phyloP scores from a whole-genome alignment of 2,329 filamentous ascomycete genomes.

The Ceratocystis cubensis region DNA sequence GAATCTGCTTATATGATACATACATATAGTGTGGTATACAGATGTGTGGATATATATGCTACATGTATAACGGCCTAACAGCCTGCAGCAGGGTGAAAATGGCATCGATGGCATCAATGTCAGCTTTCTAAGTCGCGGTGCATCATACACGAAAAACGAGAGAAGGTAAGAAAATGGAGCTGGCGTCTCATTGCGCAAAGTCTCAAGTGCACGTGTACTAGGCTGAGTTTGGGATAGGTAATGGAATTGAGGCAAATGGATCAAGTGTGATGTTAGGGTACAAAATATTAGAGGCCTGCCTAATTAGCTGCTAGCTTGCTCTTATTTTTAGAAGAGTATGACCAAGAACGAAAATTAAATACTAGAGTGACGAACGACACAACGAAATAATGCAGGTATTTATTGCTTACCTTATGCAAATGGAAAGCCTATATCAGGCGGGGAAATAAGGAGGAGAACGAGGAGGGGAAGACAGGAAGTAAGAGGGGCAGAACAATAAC shows the following conservation, averaged over 20 bases:
- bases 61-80: slow-evolving; percentile 15
- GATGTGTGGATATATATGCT: neutral
- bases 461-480: neutral
- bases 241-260: neutral
- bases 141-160: neutral
- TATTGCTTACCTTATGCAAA: neutral
- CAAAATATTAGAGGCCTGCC: neutral
- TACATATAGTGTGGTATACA: neutral
- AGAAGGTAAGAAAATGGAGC: neutral
- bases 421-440: slow-evolving; percentile 1
- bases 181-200: neutral
- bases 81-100: neutral
- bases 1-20: neutral
- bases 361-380: too few relatives aligned
- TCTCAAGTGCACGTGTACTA: neutral
- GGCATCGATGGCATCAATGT: neutral
- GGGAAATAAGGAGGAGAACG: slow-evolving; percentile 5
- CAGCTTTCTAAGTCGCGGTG: too few relatives aligned
- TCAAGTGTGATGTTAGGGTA: neutral
- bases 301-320: neutral
- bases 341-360: neutral
- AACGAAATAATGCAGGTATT: neutral
- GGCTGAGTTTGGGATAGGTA: neutral
- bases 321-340: neutral
- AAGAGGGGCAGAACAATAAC: neutral